Evolutionary conservation across 1,139 yeast genomes (phyloP), one percentile per base, ranked within the genome.

Genomic region (Saccharomyces hybrid): DNA sequence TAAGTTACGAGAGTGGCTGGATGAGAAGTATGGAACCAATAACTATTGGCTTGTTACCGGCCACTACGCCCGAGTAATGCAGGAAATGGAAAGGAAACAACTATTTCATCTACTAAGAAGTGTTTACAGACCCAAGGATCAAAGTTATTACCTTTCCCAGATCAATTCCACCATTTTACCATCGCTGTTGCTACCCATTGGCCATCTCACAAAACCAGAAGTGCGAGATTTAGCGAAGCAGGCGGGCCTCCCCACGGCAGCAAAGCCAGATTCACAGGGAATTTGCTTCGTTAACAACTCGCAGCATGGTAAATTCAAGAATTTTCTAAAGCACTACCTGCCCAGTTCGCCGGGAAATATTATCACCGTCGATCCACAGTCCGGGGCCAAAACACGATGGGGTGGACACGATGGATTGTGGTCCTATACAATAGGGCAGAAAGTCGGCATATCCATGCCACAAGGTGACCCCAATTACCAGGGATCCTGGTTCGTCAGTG

Each of bases 341-440:
- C 78, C 76, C 20, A 84, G 86, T 1, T 76, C 76, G 3, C 89
- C 90, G 1, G 98, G 98, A 0, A 78, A 87, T 58, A 82, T 91
- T 8, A 77, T 89, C 23, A 86, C 93, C 0, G 78, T 78, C 54
- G 87, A 83, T 59, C 56, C 57, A 5, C 32, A 30, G 4, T 53
- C 69, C 0, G 68, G 67, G 27, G 73, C 69, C 27, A 95, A 95
- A 4, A 74, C 71, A 52, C 77, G 85, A 0, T 90, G 95, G 81
- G 98, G 97, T 0, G 67, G 71, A 52, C 97, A 91, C 66, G 73
- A 78, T 48, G 99, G 99, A 0, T 68, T 95, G 26, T 95, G 99
- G 98, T 84, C 87, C 54, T 95, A 90, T n/a, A 93, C 99, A 0
- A 83, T 93, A 28, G 99, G 99, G 0, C 99, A 93, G 71, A 80